Evolutionary conservation across 148 eudicot genomes (phyloP).

Genomic region (Silene latifolia): DNA sequence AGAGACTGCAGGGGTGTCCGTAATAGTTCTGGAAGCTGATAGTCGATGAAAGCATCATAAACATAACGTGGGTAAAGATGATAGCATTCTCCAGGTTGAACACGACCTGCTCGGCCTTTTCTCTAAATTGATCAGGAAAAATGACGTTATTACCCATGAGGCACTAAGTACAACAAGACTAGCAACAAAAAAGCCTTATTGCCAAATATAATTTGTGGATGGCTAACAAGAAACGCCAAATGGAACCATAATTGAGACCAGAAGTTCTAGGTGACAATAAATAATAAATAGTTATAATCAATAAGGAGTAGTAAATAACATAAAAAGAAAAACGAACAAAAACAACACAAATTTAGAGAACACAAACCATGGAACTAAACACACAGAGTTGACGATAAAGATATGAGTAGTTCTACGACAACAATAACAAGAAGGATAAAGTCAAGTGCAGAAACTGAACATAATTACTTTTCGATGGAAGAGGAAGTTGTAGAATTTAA

Average conservation of each 20-base stretch:
- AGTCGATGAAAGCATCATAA: constrained; percentile 83
- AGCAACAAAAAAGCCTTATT: neutral
- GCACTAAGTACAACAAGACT: constrained; percentile 1
- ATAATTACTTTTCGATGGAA: too few species aligned
- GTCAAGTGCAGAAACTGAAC: neutral
- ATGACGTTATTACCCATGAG: constrained; percentile 7
- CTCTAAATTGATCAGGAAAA: constrained; percentile 41
- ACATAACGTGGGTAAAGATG: constrained; percentile 93
- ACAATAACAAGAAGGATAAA: neutral
- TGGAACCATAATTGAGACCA: neutral
- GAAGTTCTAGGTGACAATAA: neutral
- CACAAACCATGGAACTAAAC: neutral
- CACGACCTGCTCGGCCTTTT: constrained; percentile 99
- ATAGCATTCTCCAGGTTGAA: constrained; percentile 92
- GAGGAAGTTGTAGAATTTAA: neutral
- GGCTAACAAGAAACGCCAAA: neutral
- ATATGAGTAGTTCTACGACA: neutral
- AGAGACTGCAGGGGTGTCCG: constrained; percentile 97
- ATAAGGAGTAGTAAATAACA: neutral
- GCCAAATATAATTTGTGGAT: neutral
- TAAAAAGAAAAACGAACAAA: neutral
- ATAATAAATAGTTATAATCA: neutral
- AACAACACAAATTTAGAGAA: neutral
- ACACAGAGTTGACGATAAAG: neutral
- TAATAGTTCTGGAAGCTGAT: constrained; percentile 93